Percentiles rank a stretch among this genome's conserved stretches.
phyloP scores from a whole-genome alignment of 345 rosid species.

The Anastatica hierochuntica region DNA sequence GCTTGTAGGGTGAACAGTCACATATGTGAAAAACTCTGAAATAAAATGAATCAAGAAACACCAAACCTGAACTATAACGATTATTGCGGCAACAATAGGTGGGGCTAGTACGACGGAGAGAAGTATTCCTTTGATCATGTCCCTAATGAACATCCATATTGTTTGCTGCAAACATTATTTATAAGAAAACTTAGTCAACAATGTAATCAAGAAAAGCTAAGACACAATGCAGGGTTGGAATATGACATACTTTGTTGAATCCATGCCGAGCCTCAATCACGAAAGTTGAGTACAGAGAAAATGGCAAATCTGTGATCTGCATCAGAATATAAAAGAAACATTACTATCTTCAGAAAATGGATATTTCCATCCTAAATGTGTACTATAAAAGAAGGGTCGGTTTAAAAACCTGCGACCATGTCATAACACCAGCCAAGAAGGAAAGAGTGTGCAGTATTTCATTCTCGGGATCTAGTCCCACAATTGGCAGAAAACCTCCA shows the following conservation, averaged over 20 bases:
- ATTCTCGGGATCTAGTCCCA: slow-evolving; percentile 70
- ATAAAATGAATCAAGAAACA: background rate
- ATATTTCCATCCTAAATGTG: background rate
- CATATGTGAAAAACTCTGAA: background rate
- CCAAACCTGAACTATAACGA: slow-evolving; percentile 74
- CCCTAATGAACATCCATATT: slow-evolving; percentile 83
- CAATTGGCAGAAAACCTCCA: slow-evolving; percentile 48
- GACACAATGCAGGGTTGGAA: slow-evolving; percentile 7
- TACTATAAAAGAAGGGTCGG: background rate
- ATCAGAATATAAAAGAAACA: slow-evolving; percentile 18
- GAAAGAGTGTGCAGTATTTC: slow-evolving; percentile 87
- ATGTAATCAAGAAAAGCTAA: background rate
- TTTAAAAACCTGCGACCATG: slow-evolving; percentile 81
- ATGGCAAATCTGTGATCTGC: slow-evolving; percentile 96
- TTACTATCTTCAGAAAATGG: background rate
- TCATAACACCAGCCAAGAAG: slow-evolving; percentile 83
- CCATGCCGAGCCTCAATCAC: slow-evolving; percentile 98
- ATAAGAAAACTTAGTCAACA: background rate
- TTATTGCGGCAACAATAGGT: slow-evolving; percentile 78
- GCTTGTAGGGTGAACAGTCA: background rate
- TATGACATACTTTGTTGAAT: slow-evolving; percentile 71
- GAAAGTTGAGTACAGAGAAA: slow-evolving; percentile 91
- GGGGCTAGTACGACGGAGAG: slow-evolving; percentile 79
- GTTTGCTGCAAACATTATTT: slow-evolving; percentile 70
- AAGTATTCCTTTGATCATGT: slow-evolving; percentile 65